Conservation (phyloP, 2,329 filamentous ascomycete genomes). For the Paradendryphiella salina region DNA sequence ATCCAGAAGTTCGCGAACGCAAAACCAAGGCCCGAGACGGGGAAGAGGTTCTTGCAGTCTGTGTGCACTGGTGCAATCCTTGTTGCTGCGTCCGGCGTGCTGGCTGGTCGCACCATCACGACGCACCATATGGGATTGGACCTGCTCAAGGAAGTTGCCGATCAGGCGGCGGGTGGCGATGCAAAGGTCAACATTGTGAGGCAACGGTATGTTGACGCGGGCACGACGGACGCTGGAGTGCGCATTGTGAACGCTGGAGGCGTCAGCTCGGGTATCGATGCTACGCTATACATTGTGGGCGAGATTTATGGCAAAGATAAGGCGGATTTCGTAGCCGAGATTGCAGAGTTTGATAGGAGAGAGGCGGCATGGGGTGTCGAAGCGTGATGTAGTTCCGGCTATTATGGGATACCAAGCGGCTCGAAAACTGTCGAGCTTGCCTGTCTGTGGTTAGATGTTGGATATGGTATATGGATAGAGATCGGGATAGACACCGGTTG, state of each 20-base stretch:
- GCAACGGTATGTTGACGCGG: conserved; percentile 42
- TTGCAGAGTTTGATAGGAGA: conserved; percentile 41
- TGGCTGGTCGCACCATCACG: conserved; percentile 43
- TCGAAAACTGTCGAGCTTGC: no score
- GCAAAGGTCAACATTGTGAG: conserved; percentile 29
- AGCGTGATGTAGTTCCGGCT: neutral
- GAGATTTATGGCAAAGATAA: conserved; percentile 30
- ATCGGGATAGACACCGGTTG: no score
- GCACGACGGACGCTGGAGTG: conserved; percentile 34
- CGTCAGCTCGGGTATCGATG: conserved; percentile 42
- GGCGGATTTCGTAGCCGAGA: conserved; percentile 30
- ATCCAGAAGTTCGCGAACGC: conserved; percentile 28
- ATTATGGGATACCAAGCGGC: neutral
- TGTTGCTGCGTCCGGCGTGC: conserved; percentile 45
- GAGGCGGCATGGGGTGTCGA: conserved; percentile 11
- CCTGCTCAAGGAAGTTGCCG: conserved; percentile 29
- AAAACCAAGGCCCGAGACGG: conserved; percentile 28
- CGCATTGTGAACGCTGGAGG: conserved; percentile 43
- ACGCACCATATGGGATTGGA: conserved; percentile 47
- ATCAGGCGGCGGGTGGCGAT: conserved; percentile 37
- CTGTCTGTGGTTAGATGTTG: no score
- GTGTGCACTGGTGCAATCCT: conserved; percentile 49
- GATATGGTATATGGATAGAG: no score
- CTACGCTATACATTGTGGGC: conserved; percentile 36
- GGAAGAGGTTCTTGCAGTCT: conserved; percentile 43